Conservation (phyloP, 495 filamentous ascomycete species). For the Penicillium alfredii region DNA sequence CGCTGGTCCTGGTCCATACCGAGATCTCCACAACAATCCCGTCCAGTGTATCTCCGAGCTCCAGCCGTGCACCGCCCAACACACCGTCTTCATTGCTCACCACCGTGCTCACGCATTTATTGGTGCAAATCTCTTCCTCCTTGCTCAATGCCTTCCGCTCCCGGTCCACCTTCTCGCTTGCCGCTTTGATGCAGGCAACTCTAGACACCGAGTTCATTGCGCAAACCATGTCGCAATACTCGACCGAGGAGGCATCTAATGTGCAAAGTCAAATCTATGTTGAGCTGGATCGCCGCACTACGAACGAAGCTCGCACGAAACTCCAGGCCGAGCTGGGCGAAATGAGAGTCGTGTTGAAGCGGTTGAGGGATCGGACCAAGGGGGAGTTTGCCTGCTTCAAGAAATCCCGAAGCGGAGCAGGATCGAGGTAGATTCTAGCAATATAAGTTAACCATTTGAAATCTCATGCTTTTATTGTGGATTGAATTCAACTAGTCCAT, state of each 20-base stretch:
- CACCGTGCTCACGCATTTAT: constrained; percentile 71
- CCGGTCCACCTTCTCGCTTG: constrained; percentile 61
- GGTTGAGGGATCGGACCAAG: constrained; percentile 72
- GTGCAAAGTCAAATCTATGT: constrained; percentile 84
- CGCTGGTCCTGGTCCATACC: constrained; percentile 81
- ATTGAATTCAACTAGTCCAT: constrained; percentile 8
- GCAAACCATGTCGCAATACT: constrained; percentile 83
- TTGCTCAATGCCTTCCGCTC: constrained; percentile 65
- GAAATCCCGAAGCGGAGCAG: constrained; percentile 35
- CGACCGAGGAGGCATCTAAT: constrained; percentile 71
- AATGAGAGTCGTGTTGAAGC: constrained; percentile 81
- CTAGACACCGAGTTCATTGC: constrained; percentile 95
- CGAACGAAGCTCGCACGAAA: constrained; percentile 69
- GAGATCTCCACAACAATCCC: constrained; percentile 77
- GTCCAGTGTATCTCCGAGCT: constrained; percentile 24
- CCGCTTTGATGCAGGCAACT: constrained; percentile 91
- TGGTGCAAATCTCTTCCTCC: constrained; percentile 66
- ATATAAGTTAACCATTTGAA: no score
- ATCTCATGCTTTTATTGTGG: constrained; percentile 5
- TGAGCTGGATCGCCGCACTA: constrained; percentile 78
- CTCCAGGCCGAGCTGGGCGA: constrained; percentile 83
- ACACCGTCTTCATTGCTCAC: constrained; percentile 54
- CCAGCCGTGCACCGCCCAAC: constrained; percentile 33
- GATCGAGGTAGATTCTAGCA: no score
- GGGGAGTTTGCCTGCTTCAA: constrained; percentile 81